Evolutionary conservation across 768 basidiomycete genomes (phyloP).

Genomic region (Rossbeevera mucosa): DNA sequence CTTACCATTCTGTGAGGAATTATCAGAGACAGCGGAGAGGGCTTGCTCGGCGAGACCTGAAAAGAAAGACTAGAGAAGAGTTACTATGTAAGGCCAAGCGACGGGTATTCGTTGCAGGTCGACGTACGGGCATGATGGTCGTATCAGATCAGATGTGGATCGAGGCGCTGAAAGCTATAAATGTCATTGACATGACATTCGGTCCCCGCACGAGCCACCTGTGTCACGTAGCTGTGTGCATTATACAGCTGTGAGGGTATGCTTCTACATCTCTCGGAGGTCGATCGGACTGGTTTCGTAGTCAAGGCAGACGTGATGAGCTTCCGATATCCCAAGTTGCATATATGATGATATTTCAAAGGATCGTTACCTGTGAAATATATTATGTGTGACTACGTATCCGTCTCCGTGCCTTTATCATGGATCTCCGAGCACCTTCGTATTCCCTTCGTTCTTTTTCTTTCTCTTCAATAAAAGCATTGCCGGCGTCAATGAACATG

Average conservation of each 20-base stretch:
- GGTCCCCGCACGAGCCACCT: neutral
- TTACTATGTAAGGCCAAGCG: neutral
- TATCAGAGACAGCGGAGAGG: constrained; percentile 37
- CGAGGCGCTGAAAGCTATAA: neutral
- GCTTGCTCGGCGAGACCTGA: constrained; percentile 70
- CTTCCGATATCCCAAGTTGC: no score
- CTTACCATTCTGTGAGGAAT: constrained; percentile 1
- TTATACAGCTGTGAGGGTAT: no score
- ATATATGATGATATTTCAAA: no score
- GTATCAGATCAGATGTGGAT: constrained; percentile 1
- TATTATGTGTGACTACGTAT: no score
- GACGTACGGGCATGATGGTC: constrained; percentile 22
- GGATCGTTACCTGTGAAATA: no score
- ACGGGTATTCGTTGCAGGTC: no score
- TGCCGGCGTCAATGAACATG: constrained; percentile 71
- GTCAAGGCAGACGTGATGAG: no score
- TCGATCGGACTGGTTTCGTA: no score
- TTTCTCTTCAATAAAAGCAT: constrained; percentile 58
- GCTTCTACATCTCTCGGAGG: no score
- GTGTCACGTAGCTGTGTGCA: no score
- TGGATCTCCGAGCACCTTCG: constrained; percentile 45
- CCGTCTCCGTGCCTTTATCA: constrained; percentile 29
- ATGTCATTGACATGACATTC: neutral
- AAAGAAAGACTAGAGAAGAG: constrained; percentile 49
- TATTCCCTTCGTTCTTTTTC: constrained; percentile 48